Base-by-base conservation (phyloP, 352 stramenopile genomes). In the Globisporangium splendens region DNA sequence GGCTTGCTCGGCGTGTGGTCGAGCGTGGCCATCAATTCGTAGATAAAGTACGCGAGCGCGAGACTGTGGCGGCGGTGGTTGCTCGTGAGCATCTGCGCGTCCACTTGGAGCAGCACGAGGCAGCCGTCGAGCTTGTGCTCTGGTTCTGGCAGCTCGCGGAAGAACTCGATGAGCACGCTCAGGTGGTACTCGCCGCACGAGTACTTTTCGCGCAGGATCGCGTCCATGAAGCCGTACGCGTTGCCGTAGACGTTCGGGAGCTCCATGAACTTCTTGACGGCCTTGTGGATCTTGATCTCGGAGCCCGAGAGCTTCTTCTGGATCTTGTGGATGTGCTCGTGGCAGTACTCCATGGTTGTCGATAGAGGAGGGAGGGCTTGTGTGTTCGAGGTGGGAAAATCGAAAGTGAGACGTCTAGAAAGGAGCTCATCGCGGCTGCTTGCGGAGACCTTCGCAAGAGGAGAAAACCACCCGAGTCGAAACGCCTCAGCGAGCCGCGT, bases 61-160 rank as follows among this genome's bases (percentile, higher is more conserved):
- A 58, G 24, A 43, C 52, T 58, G 52, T 58, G 52, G 8, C 43
- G 48, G 15, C 48, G 48, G 28, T 54, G 48, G 41, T 50, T 39
- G 24, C 52, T 48, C 39, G 52, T 50, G 15, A 33, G 41, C 52
- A 50, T 15, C n/a, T 24, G 12, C 38, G 13, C 8, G 52, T 58
- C 52, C 20, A 58, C 52, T 33, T 58, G 20, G 41, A 41, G 42
- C 21, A 58, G 41, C 21, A 58, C 48, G 35, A 38, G 48, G 52
- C 52, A 58, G 41, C 52, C 52, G 17, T 58, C 48, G 2, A 58
- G 52, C 41, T 49, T 42, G 21, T 58, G 52, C 21, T 58, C 52
- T 21, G 52, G 52, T 20, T 58, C 39, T 17, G 52, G 52, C 21
- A 58, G 52, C 21, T 43, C 41, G 15, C 52, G 52, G 1, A 58